Base-by-base conservation (phyloP, 495 filamentous ascomycete species). In the Penicillium soppii region DNA sequence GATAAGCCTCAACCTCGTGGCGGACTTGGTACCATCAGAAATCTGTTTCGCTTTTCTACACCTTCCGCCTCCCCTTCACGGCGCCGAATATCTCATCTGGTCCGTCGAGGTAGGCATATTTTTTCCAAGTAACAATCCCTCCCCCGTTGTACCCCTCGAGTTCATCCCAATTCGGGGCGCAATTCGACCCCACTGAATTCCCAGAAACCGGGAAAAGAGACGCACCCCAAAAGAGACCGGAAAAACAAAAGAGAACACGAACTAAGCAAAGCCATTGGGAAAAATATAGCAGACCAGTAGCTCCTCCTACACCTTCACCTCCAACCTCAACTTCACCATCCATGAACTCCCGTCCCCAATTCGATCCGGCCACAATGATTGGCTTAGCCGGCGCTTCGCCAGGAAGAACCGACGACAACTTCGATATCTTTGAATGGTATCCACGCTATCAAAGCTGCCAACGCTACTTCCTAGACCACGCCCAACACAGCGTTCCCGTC, bases 401-500 rank as follows among this genome's bases (percentile, higher is more conserved):
- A 13, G 69, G 65, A 9, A 40, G 65, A 44, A 59, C 71, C 40
- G 67, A 71, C 43, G 65, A 75, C 58, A 73, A 69, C 44, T 74
- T 78, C 66, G 92, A 96, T 68, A 86, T 97, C 50, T 83, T 97
- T 65, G 87, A 90, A 50, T 98, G 94, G 94, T 88, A 95, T 62
- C 90, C 91, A 13, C 83, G 86, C 42, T 96, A 96, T 69, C 89
- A 92, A 66, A 90, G 83, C 56, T 98, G 94, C 69, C 88, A 92
- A 53, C 82, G 83, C 32, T 97, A 95, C 75, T 98, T 98, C 71
- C 75, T 97, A 58, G 90, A 96, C 62, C 84, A 92, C 66, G 90
- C 91, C 5, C 94, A 97, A 63, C 89, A 95, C 70, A 86, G 82
- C 52, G 81, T 76, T 30, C 80, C 84, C 32, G 88, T 95, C 16